Evolutionary conservation across 2,329 filamentous ascomycete genomes (phyloP).

Genomic region (Periconia macrospinosa): DNA sequence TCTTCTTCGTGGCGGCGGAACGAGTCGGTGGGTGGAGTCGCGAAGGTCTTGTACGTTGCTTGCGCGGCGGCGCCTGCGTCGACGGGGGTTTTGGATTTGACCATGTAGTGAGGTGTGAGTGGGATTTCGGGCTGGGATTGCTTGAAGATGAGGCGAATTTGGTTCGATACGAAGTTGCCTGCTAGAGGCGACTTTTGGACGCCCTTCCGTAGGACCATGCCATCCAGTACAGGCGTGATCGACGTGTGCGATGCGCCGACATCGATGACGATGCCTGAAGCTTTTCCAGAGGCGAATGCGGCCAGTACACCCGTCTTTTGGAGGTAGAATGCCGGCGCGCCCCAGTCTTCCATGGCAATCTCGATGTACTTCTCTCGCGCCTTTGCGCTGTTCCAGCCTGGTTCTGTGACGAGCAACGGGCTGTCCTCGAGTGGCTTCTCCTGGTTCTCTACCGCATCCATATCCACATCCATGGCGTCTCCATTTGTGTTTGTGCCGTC

Average conservation of each 20-base stretch:
- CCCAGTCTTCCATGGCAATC: constrained; percentile 96
- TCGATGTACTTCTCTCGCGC: constrained; percentile 92
- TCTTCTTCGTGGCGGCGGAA: constrained; percentile 89
- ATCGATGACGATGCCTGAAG: constrained; percentile 89
- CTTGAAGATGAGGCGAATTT: constrained; percentile 79
- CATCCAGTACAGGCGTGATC: constrained; percentile 89
- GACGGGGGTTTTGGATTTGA: constrained; percentile 84
- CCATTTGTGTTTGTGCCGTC: constrained; percentile 62
- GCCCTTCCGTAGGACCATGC: constrained; percentile 86
- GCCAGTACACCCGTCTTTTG: constrained; percentile 86
- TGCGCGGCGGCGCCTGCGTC: constrained; percentile 82
- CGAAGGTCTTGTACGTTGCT: constrained; percentile 72
- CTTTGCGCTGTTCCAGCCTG: constrained; percentile 87
- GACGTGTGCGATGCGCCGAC: constrained; percentile 86
- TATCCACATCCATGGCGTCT: constrained; percentile 56
- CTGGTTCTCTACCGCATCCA: constrained; percentile 63
- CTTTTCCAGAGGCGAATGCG: constrained; percentile 90
- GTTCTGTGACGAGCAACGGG: constrained; percentile 90
- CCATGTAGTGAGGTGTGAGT: constrained; percentile 81
- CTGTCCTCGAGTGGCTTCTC: constrained; percentile 82
- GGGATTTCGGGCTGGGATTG: constrained; percentile 69
- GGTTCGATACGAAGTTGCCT: constrained; percentile 86
- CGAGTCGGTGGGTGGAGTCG: constrained; percentile 62
- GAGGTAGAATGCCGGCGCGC: constrained; percentile 90
- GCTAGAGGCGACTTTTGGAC: constrained; percentile 83